A percentile compares a stretch with the other conserved stretches of the same genome.
phyloP scores from a whole-genome alignment of 495 filamentous ascomycete species.

The Penicillium subrubescens region DNA sequence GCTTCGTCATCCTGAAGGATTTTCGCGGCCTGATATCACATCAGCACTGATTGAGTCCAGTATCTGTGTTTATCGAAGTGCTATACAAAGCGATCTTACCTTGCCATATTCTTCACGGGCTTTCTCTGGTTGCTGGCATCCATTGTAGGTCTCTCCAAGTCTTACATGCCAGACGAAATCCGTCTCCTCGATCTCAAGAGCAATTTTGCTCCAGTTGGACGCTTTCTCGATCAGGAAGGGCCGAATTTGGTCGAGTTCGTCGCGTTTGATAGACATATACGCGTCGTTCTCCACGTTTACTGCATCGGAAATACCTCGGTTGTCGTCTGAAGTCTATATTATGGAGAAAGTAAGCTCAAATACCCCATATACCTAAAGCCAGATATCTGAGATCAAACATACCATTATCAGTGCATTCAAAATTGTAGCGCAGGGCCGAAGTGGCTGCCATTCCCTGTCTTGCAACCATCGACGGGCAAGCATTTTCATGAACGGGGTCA shows the following conservation, averaged over 20 bases:
- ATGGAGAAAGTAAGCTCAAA: neutral
- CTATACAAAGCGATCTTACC: neutral
- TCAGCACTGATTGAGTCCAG: neutral
- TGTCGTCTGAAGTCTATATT: neutral
- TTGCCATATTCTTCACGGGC: neutral
- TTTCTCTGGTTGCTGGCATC: neutral
- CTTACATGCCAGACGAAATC: neutral
- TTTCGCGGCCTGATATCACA: neutral
- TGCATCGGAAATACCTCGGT: neutral
- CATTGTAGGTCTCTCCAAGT: neutral
- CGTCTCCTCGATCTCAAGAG: neutral
- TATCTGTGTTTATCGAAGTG: neutral
- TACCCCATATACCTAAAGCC: neutral
- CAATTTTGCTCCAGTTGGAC: neutral
- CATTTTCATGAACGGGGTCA: neutral
- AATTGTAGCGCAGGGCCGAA: neutral
- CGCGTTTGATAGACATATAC: neutral
- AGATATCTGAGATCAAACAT: neutral
- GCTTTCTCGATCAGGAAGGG: neutral
- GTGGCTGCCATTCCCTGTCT: neutral
- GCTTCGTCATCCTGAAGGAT: neutral
- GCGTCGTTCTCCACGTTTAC: neutral
- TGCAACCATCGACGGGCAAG: neutral
- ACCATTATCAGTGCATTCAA: neutral
- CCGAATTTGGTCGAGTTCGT: neutral